A percentile compares a stretch with the other conserved stretches of the same genome.
phyloP scores from a whole-genome alignment of 2,329 filamentous ascomycete genomes.

The Eutypella sp. region DNA sequence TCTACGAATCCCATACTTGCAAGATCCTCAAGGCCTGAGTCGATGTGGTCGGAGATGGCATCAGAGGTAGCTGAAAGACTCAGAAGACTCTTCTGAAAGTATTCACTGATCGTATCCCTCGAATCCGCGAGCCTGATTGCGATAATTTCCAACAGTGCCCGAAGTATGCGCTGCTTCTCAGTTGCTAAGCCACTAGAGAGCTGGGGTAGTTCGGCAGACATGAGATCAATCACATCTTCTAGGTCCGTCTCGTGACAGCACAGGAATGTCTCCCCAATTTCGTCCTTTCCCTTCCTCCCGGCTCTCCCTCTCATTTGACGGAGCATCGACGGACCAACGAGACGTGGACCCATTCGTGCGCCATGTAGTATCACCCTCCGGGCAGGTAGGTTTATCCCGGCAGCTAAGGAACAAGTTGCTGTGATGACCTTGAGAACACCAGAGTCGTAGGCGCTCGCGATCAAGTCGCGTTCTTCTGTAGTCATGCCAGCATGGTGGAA shows the following conservation, averaged over 20 bases:
- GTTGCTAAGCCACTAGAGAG: constrained; percentile 64
- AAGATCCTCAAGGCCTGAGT: constrained; percentile 56
- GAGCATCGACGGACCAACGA: constrained; percentile 75
- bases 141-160: constrained; percentile 69
- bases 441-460: constrained; percentile 65
- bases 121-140: constrained; percentile 64
- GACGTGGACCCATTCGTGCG: constrained; percentile 69
- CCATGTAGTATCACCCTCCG: constrained; percentile 71
- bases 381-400: constrained; percentile 71
- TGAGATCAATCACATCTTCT: constrained; percentile 63
- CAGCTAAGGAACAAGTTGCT: constrained; percentile 75
- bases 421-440: constrained; percentile 66
- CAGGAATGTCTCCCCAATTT: constrained; percentile 71
- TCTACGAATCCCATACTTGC: constrained; percentile 50
- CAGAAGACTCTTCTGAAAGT: constrained; percentile 63
- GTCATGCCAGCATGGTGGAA: constrained; percentile 72
- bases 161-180: constrained; percentile 63
- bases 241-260: constrained; percentile 67
- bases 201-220: constrained; percentile 67
- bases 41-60: constrained; percentile 48
- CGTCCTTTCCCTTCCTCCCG: constrained; percentile 73
- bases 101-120: constrained; percentile 60
- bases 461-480: constrained; percentile 67
- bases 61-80: constrained; percentile 49
- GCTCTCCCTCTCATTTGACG: constrained; percentile 77